phyloP scores from a whole-genome alignment of 2,329 filamentous ascomycete species.

The Beauveria scarabaeidicola region DNA sequence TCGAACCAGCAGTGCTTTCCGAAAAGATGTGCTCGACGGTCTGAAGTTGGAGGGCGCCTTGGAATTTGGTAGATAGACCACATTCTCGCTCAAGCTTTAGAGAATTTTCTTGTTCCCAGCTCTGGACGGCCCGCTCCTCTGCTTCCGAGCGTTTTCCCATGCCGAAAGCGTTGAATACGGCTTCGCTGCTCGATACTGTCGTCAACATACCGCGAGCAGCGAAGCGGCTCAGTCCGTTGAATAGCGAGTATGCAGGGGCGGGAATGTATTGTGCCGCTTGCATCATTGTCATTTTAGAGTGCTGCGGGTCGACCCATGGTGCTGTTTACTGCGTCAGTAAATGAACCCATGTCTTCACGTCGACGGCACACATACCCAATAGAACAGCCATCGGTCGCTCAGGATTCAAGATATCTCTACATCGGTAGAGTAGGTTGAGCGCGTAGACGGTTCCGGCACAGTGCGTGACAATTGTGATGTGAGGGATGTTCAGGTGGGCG shows the following conservation, averaged over 20 bases:
- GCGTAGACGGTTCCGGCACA: conserved; percentile 25
- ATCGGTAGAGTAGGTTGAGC: conserved; percentile 21
- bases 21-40: conserved; percentile 9
- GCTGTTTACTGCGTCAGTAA: conserved; percentile 2
- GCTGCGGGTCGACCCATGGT: conserved; percentile 13
- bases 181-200: conserved; percentile 8
- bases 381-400: conserved; percentile 16
- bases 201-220: conserved; percentile 5
- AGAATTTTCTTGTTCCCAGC: neutral
- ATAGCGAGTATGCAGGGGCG: neutral
- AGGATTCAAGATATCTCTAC: conserved; percentile 19
- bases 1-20: conserved; percentile 4
- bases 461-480: conserved; percentile 24
- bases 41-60: conserved; percentile 1
- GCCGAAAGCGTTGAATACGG: neutral
- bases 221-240: conserved; percentile 8
- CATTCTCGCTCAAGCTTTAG: neutral
- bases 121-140: neutral
- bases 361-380: conserved; percentile 11
- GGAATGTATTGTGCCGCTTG: conserved; percentile 7
- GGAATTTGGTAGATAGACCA: neutral
- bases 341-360: neutral
- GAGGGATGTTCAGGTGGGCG: conserved; percentile 23
- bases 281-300: conserved; percentile 11
- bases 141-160: neutral